Percentiles rank a stretch among this genome's conserved stretches.
These are phyloP conservation scores for Hypomontagnella monticulosa DNA, from an alignment of 495 filamentous ascomycete species.

Conservation along the genomic window DNA sequence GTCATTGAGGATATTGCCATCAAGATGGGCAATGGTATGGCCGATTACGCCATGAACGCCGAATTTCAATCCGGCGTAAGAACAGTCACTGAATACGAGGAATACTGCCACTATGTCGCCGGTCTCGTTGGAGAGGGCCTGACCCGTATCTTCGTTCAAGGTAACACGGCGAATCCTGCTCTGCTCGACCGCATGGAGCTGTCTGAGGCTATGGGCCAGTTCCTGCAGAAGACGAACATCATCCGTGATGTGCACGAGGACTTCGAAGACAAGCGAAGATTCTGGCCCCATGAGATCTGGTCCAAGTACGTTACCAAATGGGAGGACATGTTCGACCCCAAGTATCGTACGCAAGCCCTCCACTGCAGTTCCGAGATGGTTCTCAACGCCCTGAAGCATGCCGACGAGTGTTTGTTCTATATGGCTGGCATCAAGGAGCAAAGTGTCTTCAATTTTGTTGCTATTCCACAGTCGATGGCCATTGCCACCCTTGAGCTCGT, in stretches of 20 bases:
- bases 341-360: conserved; percentile 81
- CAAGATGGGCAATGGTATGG: conserved; percentile 99
- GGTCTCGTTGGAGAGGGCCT: conserved; percentile 93
- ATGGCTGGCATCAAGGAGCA: conserved; percentile 95
- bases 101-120: conserved; percentile 98
- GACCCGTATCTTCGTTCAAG: conserved; percentile 90
- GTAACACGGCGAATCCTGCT: conserved; percentile 84
- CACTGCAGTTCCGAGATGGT: conserved; percentile 96
- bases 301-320: conserved; percentile 90
- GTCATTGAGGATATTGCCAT: conserved; percentile 95
- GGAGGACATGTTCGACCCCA: conserved; percentile 85
- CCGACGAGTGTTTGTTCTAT: conserved; percentile 95
- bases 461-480: conserved; percentile 98
- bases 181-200: conserved; percentile 80
- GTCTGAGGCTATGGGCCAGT: conserved; percentile 95
- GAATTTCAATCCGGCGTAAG: conserved; percentile 84
- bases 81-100: conserved; percentile 87
- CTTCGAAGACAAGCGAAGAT: conserved; percentile 82
- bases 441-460: conserved; percentile 99
- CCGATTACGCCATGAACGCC: conserved; percentile 87
- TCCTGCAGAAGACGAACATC: conserved; percentile 98
- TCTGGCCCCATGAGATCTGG: conserved; percentile 97
- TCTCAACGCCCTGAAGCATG: conserved; percentile 84
- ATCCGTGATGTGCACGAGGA: conserved; percentile 96
- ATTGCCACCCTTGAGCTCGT: conserved; percentile 92